Base-by-base conservation (phyloP, 306 rosid species). In the Quercus bicolor region DNA sequence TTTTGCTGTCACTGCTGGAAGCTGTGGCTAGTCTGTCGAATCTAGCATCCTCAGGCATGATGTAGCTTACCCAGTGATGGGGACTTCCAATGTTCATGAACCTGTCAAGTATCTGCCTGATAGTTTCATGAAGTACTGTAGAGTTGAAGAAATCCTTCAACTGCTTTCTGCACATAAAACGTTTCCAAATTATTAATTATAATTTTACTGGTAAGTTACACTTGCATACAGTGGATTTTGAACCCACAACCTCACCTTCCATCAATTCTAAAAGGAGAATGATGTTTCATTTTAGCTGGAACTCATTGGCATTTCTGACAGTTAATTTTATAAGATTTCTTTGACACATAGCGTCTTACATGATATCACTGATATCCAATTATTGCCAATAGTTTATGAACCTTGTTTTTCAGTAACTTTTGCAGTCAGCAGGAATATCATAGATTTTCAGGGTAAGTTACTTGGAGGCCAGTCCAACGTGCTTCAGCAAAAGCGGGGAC, bases 31-130 rank as follows among this genome's bases (percentile, higher is more conserved):
- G 83, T 79, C 33, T 79, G 43, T 28, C 56, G 33, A 66, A 80
- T 78, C 74, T 84, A 73, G 77, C 81, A 78, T 85, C 87, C 78
- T 81, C 92, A 0, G 97, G 92, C 83, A 93, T 96, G 83, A 96
- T 78, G 90, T 91, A 89, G 80, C 89, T 88, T 80, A 89, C 62
- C 98, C 98, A 96, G 72, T 85, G 89, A 73, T 93, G 84, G 68
- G 94, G 89, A 78, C 87, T 86, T 69, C 93, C 89, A 10, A 74
- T 82, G 86, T 85, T 91, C 94, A 85, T 91, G 88, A 96, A 93
- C 75, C 79, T 81, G 60, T 82, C 68, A 73, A 93, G 89, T 74
- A 96, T 93, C 74, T 84, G 90, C 83, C 76, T 82, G 77, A 88
- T 75, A 74, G 88, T 85, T 80, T 87, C 88, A n/a, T 53, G 89